Evolutionary conservation across 192 early-diverging fungal genomes (phyloP), one percentile per base, ranked within the genome.

Genomic region (Coemansia furcata): DNA sequence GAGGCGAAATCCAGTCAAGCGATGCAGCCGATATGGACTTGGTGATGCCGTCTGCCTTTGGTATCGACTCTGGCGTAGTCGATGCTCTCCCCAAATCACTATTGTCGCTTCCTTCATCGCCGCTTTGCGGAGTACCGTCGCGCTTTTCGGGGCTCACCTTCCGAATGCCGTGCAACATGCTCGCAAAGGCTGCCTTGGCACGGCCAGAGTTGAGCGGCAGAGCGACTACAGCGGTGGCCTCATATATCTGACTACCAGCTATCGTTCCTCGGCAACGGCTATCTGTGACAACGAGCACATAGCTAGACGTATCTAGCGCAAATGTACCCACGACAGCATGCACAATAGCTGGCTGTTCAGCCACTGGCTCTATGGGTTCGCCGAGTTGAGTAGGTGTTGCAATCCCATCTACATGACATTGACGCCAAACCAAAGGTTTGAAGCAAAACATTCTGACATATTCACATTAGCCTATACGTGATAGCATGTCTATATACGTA

Each of bases 311-410:
- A 32, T 82, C 68, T 3, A 82, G 67, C 14, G 62, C 46, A 61
- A 82, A 73, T 29, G 73, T 61, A 12, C 79, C 79, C 21, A 49
- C 74, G 19, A 77, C 52, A 14, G 65, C 74, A 23, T 76, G 74
- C 15, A 82, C 68, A 1, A 33, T 17, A 4, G 73, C 44, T 15
- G 67, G 54, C n/a, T 52, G 42, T 3, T 32, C 47, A 21, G 38
- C 30, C 5, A 37, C 63, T 14, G 35, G 15, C 5, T 69, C 68
- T 10, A 40, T 32, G n/a, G 37, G 29, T 26, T 62, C 49, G 44
- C 67, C 46, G 38, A 1, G 17, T 11, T 39, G 26, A 12, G 26
- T 12, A 17, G 1, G 33, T 29, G 37, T 40, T 23, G 23, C 32
- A 32, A 62, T 33, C 38, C 10, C 42, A 36, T 69, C 59, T 60